Conservation (phyloP, 2,329 filamentous ascomycete genomes). For the Pseudogymnoascus sp. region DNA sequence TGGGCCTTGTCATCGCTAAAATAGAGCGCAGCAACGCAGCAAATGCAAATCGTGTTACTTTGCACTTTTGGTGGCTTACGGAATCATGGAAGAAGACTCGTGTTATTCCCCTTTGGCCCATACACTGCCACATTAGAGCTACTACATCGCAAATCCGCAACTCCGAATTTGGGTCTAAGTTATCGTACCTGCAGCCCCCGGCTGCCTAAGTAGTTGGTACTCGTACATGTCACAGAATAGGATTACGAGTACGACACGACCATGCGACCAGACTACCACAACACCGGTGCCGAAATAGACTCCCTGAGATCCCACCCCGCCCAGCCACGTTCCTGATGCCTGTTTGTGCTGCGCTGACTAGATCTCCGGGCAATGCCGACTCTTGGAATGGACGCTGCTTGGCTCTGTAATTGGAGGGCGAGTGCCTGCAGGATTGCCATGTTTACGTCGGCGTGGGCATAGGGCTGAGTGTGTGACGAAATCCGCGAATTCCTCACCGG, state of each 20-base stretch:
- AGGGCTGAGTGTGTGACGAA: conserved; percentile 7
- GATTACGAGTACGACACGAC: neutral
- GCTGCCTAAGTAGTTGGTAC: neutral
- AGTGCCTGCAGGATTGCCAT: conserved; percentile 4
- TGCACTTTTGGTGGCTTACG: neutral
- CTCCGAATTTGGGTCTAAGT: conserved; percentile 2
- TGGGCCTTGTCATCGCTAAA: conserved; percentile 1
- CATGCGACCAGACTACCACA: neutral
- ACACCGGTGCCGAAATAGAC: conserved; percentile 2
- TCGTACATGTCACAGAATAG: neutral
- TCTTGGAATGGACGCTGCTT: neutral
- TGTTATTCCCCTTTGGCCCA: neutral
- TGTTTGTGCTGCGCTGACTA: conserved; percentile 3
- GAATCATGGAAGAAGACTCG: neutral
- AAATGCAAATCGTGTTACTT: neutral
- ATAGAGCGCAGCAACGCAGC: neutral
- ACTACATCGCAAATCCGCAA: neutral
- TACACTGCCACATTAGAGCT: conserved; percentile 6
- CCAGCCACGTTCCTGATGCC: conserved; percentile 5
- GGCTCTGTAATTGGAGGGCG: neutral
- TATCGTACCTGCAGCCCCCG: conserved; percentile 3
- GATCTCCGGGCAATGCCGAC: neutral
- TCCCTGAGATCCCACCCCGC: neutral
- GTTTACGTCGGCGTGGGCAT: conserved; percentile 2
- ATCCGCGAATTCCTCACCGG: neutral